Evolutionary conservation across 2,329 filamentous ascomycete species (phyloP).

Genomic region (Dichotomopilus funicola): DNA sequence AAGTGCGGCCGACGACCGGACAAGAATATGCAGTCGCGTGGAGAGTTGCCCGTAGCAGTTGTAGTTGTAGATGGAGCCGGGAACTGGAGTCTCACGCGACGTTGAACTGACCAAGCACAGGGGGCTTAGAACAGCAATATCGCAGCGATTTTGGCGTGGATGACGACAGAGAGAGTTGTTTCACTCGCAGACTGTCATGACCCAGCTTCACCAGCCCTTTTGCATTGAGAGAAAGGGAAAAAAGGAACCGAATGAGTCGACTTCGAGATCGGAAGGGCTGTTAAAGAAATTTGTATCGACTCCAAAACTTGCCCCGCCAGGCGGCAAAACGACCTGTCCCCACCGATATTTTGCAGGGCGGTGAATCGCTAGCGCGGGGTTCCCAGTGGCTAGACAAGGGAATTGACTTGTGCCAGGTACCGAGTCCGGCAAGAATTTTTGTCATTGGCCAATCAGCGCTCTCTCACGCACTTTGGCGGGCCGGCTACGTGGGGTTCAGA

Average conservation of each 20-base stretch:
- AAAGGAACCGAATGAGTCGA: constrained; percentile 9
- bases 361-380: constrained; percentile 11
- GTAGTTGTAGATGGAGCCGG: not conserved
- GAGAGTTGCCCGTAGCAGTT: too few relatives aligned
- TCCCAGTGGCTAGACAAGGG: constrained; percentile 2
- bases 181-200: constrained; percentile 20
- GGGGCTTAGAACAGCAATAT: constrained; percentile 5
- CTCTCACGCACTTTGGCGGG: constrained; percentile 3
- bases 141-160: constrained; percentile 4
- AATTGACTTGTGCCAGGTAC: not conserved
- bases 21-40: too few relatives aligned
- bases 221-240: constrained; percentile 12
- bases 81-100: not conserved
- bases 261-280: not conserved
- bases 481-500: constrained; percentile 6
- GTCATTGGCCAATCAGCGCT: constrained; percentile 17
- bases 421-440: not conserved
- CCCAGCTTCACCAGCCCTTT: constrained; percentile 18
- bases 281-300: constrained; percentile 14
- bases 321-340: constrained; percentile 6
- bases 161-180: constrained; percentile 15
- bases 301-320: constrained; percentile 13
- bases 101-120: not conserved
- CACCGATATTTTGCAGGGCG: constrained; percentile 14
- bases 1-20: too few relatives aligned